Percentiles rank a stretch among this genome's conserved stretches.
phyloP scores from a whole-genome alignment of 257 asterid genomes.

The Coffea canephora region DNA sequence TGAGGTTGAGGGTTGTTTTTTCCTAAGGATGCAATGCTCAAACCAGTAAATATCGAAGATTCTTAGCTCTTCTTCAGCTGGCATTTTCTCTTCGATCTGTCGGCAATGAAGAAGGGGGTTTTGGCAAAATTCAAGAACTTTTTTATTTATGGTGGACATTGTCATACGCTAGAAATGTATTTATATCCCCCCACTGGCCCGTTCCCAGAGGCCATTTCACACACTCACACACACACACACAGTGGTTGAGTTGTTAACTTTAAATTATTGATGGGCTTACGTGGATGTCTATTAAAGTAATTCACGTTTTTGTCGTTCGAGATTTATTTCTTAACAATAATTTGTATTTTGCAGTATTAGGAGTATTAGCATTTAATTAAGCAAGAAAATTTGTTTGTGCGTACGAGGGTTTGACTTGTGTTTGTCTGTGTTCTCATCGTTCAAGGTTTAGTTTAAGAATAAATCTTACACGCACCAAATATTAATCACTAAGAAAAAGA shows the following conservation, averaged over 20 bases:
- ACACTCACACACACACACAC: not conserved
- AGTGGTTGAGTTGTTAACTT: not conserved
- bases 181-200: not conserved
- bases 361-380: not conserved
- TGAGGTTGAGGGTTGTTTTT: not conserved
- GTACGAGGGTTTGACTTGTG: slow-evolving; percentile 1
- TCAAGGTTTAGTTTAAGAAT: not conserved
- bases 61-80: slow-evolving; percentile 1
- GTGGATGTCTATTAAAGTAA: not conserved
- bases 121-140: not conserved
- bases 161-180: not conserved
- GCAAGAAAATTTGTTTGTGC: not conserved
- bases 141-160: not conserved
- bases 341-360: not conserved
- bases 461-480: no score
- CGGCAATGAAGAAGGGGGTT: slow-evolving; percentile 2
- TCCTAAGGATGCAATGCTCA: slow-evolving; percentile 1
- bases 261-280: slow-evolving; percentile 8
- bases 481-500: no score
- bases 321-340: not conserved
- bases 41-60: slow-evolving; percentile 28
- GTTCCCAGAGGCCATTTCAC: not conserved
- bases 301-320: slow-evolving; percentile 1
- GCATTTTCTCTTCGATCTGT: slow-evolving; percentile 7
- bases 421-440: not conserved